phyloP scores from a whole-genome alignment of 352 stramenopile species.

The Phytophthora pistaciae region DNA sequence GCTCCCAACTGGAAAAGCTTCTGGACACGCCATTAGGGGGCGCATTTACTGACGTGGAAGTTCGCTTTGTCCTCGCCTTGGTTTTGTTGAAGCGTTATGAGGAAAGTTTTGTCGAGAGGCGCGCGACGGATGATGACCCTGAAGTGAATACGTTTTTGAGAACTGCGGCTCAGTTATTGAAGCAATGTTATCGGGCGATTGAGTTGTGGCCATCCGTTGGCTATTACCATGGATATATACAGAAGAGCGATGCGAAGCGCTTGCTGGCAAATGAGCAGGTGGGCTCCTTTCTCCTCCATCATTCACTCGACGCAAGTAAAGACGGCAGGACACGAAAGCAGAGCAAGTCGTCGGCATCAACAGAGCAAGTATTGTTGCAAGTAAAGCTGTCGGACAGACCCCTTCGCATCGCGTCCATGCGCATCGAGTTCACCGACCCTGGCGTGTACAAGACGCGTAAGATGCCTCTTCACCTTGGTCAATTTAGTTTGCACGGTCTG shows the following conservation, averaged over 20 bases:
- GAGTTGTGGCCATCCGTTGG: constrained; percentile 63
- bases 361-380: constrained; percentile 37
- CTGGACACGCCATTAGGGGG: constrained; percentile 15
- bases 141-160: constrained; percentile 22
- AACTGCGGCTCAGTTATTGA: constrained; percentile 35
- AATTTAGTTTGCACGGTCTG: constrained; percentile 60
- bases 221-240: constrained; percentile 58
- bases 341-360: neutral
- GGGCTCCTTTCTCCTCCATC: constrained; percentile 61
- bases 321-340: neutral
- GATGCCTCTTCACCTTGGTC: constrained; percentile 23
- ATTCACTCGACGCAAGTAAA: constrained; percentile 1
- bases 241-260: constrained; percentile 35
- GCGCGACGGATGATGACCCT: neutral
- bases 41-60: constrained; percentile 41
- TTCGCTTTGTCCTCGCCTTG: constrained; percentile 47
- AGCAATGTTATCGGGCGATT: constrained; percentile 55
- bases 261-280: constrained; percentile 36
- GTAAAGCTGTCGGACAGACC: constrained; percentile 56
- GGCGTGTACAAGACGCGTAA: constrained; percentile 52
- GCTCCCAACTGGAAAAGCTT: constrained; percentile 30
- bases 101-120: neutral
- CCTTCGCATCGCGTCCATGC: constrained; percentile 47
- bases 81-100: constrained; percentile 29
- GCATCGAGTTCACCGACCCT: constrained; percentile 40